Percentiles rank a stretch among this genome's conserved stretches.
These are phyloP conservation scores for Mrakia blollopis DNA, from an alignment of 768 basidiomycete genomes.

Conservation along the genomic window DNA sequence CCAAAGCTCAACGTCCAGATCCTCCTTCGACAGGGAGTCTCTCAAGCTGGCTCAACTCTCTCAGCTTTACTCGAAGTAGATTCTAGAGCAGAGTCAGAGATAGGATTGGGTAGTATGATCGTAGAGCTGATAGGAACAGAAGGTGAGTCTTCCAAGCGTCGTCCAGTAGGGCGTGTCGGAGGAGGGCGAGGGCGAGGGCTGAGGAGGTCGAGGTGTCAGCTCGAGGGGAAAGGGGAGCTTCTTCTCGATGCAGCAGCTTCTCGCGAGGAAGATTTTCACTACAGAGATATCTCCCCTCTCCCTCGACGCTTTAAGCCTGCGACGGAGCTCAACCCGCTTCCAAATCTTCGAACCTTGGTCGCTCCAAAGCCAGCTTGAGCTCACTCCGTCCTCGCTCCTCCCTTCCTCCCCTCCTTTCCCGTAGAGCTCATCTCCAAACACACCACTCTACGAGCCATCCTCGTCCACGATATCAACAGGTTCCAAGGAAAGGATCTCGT, in stretches of 20 bases:
- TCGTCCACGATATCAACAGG: neutral
- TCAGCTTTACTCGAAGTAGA: neutral
- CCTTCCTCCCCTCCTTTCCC: neutral
- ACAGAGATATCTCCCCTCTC: too few relatives aligned
- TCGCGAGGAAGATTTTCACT: neutral
- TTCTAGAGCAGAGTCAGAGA: neutral
- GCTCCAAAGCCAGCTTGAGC: neutral
- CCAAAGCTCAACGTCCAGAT: neutral
- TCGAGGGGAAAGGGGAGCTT: neutral
- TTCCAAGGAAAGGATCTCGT: conserved; percentile 21
- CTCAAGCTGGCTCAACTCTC: neutral
- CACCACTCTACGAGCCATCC: conserved; percentile 4
- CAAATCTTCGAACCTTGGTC: neutral
- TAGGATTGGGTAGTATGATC: neutral
- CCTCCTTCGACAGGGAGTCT: neutral
- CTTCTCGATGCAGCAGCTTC: neutral
- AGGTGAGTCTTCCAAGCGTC: neutral
- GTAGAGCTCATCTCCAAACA: conserved; percentile 13
- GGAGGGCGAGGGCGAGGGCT: neutral
- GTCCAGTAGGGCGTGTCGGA: neutral
- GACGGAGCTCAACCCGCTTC: too few relatives aligned
- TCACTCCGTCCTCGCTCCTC: neutral
- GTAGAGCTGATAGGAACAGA: neutral
- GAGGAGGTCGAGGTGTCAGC: neutral
- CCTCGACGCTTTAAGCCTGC: too few relatives aligned